A percentile compares a stretch with the other conserved stretches of the same genome.
These are phyloP conservation scores for Penicillium paxilli DNA, from an alignment of 495 filamentous ascomycete genomes.

Conservation along the genomic window DNA sequence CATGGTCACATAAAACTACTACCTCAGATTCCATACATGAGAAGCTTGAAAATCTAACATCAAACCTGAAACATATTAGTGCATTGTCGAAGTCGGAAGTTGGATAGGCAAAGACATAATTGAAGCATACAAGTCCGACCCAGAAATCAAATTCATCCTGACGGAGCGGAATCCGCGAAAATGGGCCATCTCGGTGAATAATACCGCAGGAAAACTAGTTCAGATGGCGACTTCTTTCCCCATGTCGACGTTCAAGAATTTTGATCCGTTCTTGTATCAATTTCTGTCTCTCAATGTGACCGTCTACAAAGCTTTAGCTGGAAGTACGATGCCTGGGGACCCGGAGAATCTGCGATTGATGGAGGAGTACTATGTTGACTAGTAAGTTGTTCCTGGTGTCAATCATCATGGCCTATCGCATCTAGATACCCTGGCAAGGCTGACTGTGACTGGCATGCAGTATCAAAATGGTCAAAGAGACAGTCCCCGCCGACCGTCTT, in stretches of 20 bases:
- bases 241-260: slow-evolving; percentile 18
- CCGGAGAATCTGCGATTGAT: slow-evolving; percentile 6
- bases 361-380: slow-evolving; percentile 14
- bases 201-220: slow-evolving; percentile 7
- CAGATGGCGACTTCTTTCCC: slow-evolving; percentile 11
- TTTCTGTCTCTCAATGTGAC: slow-evolving; percentile 16
- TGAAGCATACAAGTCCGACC: slow-evolving; percentile 13
- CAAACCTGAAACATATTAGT: too few relatives aligned
- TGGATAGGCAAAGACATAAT: slow-evolving; percentile 14
- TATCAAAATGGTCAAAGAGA: slow-evolving; percentile 20
- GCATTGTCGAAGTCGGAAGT: slow-evolving; percentile 21
- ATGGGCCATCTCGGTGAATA: slow-evolving; percentile 23
- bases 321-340: slow-evolving; percentile 1
- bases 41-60: too few relatives aligned
- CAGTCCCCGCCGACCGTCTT: slow-evolving; percentile 19
- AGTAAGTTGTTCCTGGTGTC: slow-evolving; percentile 12
- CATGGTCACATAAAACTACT: too few relatives aligned
- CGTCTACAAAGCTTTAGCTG: slow-evolving; percentile 8
- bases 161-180: slow-evolving; percentile 21
- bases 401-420: neutral
- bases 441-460: neutral
- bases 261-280: slow-evolving; percentile 8
- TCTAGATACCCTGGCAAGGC: neutral
- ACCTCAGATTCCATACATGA: too few relatives aligned
- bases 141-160: slow-evolving; percentile 27